These are phyloP conservation scores for Ceriops tagal DNA, from an alignment of 345 rosid genomes.

Conservation along the genomic window DNA sequence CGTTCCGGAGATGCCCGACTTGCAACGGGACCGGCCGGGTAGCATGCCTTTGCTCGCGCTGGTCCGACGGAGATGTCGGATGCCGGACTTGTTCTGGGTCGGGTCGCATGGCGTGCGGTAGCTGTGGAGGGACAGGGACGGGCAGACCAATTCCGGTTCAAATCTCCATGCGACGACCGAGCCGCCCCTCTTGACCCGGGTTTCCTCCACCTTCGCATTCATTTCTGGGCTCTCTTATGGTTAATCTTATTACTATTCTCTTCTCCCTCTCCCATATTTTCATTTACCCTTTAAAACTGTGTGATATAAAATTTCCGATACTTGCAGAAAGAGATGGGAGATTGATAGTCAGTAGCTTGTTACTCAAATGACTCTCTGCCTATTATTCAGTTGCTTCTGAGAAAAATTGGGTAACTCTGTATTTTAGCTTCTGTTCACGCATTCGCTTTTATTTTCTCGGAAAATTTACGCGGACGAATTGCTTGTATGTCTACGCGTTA, in stretches of 20 bases:
- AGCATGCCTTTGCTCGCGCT: slow-evolving; percentile 65
- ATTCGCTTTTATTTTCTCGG: too few species aligned
- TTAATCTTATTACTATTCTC: not conserved
- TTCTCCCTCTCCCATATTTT: not conserved
- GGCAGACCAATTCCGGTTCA: slow-evolving; percentile 87
- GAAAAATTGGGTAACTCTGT: slow-evolving; percentile 2
- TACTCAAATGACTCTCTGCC: not conserved
- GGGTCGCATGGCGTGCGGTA: slow-evolving; percentile 70
- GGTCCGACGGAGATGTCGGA: slow-evolving; percentile 94
- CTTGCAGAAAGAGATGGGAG: not conserved
- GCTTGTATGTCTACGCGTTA: too few species aligned
- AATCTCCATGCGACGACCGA: slow-evolving; percentile 51
- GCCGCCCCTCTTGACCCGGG: slow-evolving; percentile 34
- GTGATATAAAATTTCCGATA: slow-evolving; percentile 5
- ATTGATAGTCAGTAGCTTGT: slow-evolving; percentile 7
- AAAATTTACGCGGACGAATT: too few species aligned
- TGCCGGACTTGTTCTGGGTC: slow-evolving; percentile 90
- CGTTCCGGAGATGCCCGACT: slow-evolving; percentile 54
- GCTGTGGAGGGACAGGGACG: slow-evolving; percentile 88
- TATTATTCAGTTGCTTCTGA: slow-evolving; percentile 16
- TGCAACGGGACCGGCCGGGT: slow-evolving; percentile 92
- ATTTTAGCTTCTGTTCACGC: not conserved
- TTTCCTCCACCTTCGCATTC: slow-evolving; percentile 10
- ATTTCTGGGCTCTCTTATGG: not conserved
- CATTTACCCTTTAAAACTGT: slow-evolving; percentile 3